Evolutionary conservation across 495 filamentous ascomycete genomes (phyloP), one percentile per base, ranked within the genome.

Genomic region (Trichoderma orchidacearum): DNA sequence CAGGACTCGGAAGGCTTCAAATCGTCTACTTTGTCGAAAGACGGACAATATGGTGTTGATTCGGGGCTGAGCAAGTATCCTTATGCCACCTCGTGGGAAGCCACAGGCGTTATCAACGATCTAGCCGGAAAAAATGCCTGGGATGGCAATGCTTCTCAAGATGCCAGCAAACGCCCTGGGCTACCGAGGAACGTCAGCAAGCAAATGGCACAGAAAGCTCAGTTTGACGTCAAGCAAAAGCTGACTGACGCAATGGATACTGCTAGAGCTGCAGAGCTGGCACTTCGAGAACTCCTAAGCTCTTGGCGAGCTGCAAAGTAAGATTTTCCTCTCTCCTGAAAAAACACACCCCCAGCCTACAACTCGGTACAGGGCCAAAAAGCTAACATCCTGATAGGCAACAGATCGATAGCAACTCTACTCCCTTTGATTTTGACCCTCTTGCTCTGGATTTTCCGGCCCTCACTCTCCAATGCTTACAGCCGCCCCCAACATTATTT

Each of bases 291-390:
- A 64, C 74, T 95, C 35, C 70, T 94, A 15, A 81, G 83, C 48
- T 90, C 83, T 58, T 76, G 90, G 58, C 82, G 85, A 64, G 88
- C 89, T 59, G 89, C 90, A 50, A 90, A 82, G 88, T 92, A 75
- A 57, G 81, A 63, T 53, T 53, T 23, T 21, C 58, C 1, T 29
- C 23, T 41, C 36, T 15, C 18, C 27, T 8, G 23, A 31, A 18
- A 17, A 18, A 18, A 36, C 50, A 21, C 31, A 38, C 35, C 34
- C 57, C 32, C 51, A 56, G 30, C 32, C 32, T n/a, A n/a, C 32
- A 35, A n/a, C n/a, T n/a, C 32, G 8, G n/a, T 36, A n/a, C n/a
- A 9, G 32, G 32, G 9, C 32, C 32, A 28, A 74, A 70, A 57
- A 65, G 63, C 13, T 67, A 66, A 38, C 63, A 63, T 30, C 11